These are phyloP conservation scores for Sodiomyces alkalinus DNA, from an alignment of 2,329 filamentous ascomycete genomes.

Conservation along the genomic window DNA sequence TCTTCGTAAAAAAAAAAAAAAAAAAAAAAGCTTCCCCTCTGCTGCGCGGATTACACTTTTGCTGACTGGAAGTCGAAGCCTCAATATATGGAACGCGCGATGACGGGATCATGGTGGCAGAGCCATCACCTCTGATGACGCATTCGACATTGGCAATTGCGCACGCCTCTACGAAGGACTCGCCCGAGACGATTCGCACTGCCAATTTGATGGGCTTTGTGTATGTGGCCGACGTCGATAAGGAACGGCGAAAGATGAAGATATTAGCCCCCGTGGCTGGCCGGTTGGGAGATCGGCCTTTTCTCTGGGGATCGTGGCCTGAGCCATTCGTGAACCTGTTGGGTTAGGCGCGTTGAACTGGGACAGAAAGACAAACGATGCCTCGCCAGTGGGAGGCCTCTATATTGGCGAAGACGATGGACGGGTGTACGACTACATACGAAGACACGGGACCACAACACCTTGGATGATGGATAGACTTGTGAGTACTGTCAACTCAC, in stretches of 20 bases:
- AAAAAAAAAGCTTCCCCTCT: no score
- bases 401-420: no score
- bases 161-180: slow-evolving; percentile 55
- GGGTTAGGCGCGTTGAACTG: no score
- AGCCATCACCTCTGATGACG: slow-evolving; percentile 52
- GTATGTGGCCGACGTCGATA: slow-evolving; percentile 84
- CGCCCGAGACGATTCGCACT: slow-evolving; percentile 58
- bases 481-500: no score
- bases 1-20: slow-evolving; percentile 4
- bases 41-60: slow-evolving; percentile 1
- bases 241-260: slow-evolving; percentile 64
- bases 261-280: slow-evolving; percentile 75
- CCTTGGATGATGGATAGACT: no score
- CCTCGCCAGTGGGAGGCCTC: no score
- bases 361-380: no score
- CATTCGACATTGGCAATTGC: slow-evolving; percentile 79
- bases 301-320: slow-evolving; percentile 78
- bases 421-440: no score
- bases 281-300: slow-evolving; percentile 59
- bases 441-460: no score
- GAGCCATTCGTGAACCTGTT: slow-evolving; percentile 69
- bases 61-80: slow-evolving; percentile 8
- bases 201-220: slow-evolving; percentile 83
- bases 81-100: slow-evolving; percentile 16
- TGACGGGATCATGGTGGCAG: slow-evolving; percentile 43